A percentile compares a stretch with the other conserved stretches of the same genome.
Conservation (phyloP, 495 filamentous ascomycete species). For the Penicillium flavigenum region DNA sequence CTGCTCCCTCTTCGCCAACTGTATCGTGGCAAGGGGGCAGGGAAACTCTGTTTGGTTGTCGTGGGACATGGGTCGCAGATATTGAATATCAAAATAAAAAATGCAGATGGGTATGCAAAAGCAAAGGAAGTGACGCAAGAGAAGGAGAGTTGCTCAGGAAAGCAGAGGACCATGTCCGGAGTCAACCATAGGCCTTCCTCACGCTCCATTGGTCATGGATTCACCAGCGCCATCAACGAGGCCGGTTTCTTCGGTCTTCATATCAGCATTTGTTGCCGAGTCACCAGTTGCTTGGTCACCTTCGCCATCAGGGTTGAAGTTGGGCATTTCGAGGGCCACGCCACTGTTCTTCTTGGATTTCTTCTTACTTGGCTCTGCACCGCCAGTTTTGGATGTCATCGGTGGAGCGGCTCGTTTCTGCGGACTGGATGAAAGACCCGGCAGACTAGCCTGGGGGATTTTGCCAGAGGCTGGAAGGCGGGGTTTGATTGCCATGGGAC, state of each 20-base stretch:
- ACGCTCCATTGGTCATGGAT: constrained; percentile 38
- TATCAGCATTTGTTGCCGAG: constrained; percentile 20
- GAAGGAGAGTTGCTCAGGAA: constrained; percentile 8
- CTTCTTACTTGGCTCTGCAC: constrained; percentile 47
- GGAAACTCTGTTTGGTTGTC: neutral
- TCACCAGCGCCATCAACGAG: constrained; percentile 19
- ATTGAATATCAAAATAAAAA: constrained; percentile 3
- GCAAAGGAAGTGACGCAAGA: neutral
- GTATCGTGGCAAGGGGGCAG: neutral
- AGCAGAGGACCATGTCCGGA: neutral
- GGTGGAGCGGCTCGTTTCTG: constrained; percentile 72
- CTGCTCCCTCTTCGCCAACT: neutral
- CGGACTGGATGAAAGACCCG: constrained; percentile 57
- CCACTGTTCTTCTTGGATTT: constrained; percentile 50
- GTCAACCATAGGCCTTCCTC: neutral
- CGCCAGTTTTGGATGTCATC: constrained; percentile 25
- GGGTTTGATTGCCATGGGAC: constrained; percentile 69
- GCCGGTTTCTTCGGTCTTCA: constrained; percentile 22
- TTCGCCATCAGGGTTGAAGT: constrained; percentile 36
- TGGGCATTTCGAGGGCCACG: constrained; percentile 30
- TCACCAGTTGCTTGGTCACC: constrained; percentile 24
- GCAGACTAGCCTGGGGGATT: constrained; percentile 53
- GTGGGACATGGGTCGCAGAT: neutral
- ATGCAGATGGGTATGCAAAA: constrained; percentile 1
- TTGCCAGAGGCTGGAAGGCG: constrained; percentile 92